Conservation (phyloP, 768 basidiomycete genomes). For the Plicaturopsis crispa region DNA sequence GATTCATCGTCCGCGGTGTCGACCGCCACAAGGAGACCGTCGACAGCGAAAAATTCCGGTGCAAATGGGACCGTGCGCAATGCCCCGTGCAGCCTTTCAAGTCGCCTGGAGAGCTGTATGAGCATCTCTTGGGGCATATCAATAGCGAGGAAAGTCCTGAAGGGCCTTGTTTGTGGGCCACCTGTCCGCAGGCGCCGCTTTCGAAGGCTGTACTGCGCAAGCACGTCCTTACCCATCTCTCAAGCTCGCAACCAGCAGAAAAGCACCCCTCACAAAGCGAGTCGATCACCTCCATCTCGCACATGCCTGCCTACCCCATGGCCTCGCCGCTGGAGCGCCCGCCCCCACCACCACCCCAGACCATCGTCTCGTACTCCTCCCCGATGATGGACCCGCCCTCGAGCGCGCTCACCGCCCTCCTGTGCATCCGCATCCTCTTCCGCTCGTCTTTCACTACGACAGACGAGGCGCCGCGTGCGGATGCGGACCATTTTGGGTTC, state of each 20-base stretch:
- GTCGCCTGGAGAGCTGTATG: conserved; percentile 59
- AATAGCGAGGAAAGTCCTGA: conserved; percentile 32
- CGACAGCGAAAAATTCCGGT: conserved; percentile 59
- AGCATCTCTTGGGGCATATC: conserved; percentile 61
- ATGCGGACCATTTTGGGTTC: conserved; percentile 86
- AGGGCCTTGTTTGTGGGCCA: conserved; percentile 64
- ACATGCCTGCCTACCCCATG: conserved; percentile 46
- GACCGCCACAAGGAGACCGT: conserved; percentile 54
- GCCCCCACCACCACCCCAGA: conserved; percentile 63
- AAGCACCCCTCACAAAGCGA: conserved; percentile 69
- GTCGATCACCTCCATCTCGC: conserved; percentile 58
- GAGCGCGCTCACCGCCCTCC: conserved; percentile 69
- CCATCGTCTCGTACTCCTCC: conserved; percentile 48
- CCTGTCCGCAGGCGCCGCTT: conserved; percentile 43
- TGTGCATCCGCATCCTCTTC: conserved; percentile 80
- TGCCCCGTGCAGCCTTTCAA: conserved; percentile 41
- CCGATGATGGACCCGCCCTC: conserved; percentile 62
- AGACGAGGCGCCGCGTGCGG: conserved; percentile 60
- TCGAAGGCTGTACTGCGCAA: conserved; percentile 47
- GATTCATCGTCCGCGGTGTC: conserved; percentile 87
- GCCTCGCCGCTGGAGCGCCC: conserved; percentile 59
- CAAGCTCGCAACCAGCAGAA: conserved; percentile 43
- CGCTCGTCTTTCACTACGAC: conserved; percentile 68
- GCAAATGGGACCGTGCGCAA: conserved; percentile 65
- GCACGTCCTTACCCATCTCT: conserved; percentile 75